phyloP scores from a whole-genome alignment of 139 green algal genomes.

The Protoeuglena noctilucae region DNA sequence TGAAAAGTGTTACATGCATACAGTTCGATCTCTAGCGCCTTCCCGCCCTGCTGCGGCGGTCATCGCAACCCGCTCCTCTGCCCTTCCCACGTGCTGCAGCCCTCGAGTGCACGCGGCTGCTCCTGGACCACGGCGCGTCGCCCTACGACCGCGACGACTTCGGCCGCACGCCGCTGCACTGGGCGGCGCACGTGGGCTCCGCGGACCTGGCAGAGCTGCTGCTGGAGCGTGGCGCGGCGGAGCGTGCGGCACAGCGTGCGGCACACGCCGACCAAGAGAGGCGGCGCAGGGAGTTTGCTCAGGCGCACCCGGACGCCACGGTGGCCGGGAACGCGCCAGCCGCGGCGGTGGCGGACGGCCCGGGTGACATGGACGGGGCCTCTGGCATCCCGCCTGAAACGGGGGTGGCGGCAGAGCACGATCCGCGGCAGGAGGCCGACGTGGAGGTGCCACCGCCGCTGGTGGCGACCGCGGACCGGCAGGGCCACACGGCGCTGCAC shows the following conservation, averaged over 20 bases:
- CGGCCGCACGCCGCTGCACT: slow-evolving; percentile 55
- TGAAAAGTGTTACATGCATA: too few species aligned
- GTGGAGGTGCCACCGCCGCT: slow-evolving; percentile 3
- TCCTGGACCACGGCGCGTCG: slow-evolving; percentile 23
- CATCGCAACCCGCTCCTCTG: background rate
- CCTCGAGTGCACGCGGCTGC: slow-evolving; percentile 14
- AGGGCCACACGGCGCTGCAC: slow-evolving; percentile 18
- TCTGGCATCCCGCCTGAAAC: background rate
- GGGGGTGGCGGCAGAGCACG: background rate
- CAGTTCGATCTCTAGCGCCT: too few species aligned
- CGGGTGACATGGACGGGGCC: slow-evolving; percentile 1
- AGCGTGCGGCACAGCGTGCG: background rate
- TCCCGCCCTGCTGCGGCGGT: background rate
- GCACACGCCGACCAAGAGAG: slow-evolving; percentile 1
- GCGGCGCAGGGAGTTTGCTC: background rate
- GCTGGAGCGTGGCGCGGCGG: slow-evolving; percentile 7
- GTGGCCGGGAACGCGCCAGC: background rate
- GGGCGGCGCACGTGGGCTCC: slow-evolving; percentile 39
- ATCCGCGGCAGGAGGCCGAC: background rate
- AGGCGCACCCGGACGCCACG: too few species aligned
- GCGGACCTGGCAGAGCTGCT: slow-evolving; percentile 12
- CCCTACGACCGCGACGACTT: slow-evolving; percentile 40
- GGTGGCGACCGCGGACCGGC: slow-evolving; percentile 19
- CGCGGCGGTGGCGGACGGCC: too few species aligned
- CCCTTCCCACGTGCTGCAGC: slow-evolving; percentile 4